These are phyloP conservation scores for Solanum medicagineum DNA, from an alignment of 257 asterid species.

Conservation along the genomic window DNA sequence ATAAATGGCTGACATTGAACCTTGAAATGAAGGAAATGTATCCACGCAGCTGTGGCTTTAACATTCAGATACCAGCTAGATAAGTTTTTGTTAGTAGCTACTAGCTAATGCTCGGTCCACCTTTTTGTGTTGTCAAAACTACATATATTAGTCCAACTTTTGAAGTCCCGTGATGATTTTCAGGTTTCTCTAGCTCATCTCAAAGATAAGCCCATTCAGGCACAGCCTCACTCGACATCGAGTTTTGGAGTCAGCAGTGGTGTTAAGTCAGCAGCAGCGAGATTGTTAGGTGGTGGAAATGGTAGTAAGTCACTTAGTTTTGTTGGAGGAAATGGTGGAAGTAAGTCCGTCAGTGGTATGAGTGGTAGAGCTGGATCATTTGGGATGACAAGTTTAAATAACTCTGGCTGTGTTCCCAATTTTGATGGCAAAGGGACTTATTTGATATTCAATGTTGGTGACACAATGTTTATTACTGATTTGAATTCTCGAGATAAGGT, in stretches of 20 bases:
- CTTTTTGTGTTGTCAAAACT: neutral
- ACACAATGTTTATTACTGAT: constrained; percentile 80
- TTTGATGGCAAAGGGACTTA: constrained; percentile 95
- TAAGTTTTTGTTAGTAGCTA: neutral
- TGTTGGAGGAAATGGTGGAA: constrained; percentile 94
- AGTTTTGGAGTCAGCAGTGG: constrained; percentile 82
- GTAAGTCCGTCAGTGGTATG: constrained; percentile 48
- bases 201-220: constrained; percentile 77
- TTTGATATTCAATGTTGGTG: constrained; percentile 94
- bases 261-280: constrained; percentile 93
- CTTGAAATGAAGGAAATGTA: neutral
- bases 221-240: constrained; percentile 46
- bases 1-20: neutral
- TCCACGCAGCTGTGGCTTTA: neutral
- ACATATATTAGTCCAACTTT: neutral
- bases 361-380: constrained; percentile 68
- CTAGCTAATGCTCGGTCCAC: neutral
- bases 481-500: constrained; percentile 99
- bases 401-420: constrained; percentile 45
- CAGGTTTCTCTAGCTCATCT: constrained; percentile 94
- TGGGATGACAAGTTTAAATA: constrained; percentile 69
- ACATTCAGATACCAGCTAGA: neutral
- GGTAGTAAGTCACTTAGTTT: constrained; percentile 94
- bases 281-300: constrained; percentile 76
- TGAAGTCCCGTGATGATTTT: constrained; percentile 6